These are phyloP conservation scores for Filobasidium floriforme DNA, from an alignment of 768 basidiomycete species.

Conservation along the genomic window DNA sequence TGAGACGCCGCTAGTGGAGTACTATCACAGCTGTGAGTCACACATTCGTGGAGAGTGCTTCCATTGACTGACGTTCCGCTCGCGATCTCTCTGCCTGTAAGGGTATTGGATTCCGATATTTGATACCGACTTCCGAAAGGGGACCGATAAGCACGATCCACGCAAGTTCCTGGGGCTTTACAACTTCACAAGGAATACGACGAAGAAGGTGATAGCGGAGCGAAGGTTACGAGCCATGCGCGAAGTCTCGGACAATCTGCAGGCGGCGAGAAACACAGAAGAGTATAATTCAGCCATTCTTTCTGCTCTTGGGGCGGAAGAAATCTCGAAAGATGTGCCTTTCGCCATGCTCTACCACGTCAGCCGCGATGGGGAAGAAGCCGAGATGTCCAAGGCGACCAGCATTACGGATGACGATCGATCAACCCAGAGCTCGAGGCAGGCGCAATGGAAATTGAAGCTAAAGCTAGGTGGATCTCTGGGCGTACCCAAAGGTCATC, in stretches of 20 bases:
- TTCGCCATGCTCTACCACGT: conserved; percentile 39
- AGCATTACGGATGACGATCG: conserved; percentile 14
- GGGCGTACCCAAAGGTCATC: conserved; percentile 35
- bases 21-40: conserved; percentile 34
- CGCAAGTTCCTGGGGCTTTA: conserved; percentile 35
- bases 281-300: conserved; percentile 39
- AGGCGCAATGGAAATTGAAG: conserved; percentile 2
- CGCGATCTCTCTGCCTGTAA: not conserved
- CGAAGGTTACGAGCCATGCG: conserved; percentile 32
- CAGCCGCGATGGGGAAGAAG: not conserved
- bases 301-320: conserved; percentile 27
- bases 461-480: conserved; percentile 33
- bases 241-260: conserved; percentile 37
- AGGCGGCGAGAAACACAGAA: conserved; percentile 29
- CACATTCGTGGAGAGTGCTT: not conserved
- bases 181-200: conserved; percentile 40
- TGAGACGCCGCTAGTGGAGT: conserved; percentile 22
- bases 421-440: not conserved
- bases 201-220: conserved; percentile 38
- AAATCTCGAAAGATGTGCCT: conserved; percentile 34
- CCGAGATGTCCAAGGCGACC: conserved; percentile 1
- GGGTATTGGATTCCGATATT: conserved; percentile 35
- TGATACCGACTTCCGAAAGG: conserved; percentile 34
- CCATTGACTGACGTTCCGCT: not conserved
- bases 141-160: conserved; percentile 28